Percentiles rank a stretch among this genome's conserved stretches.
These are phyloP conservation scores for Puccinia sorghi DNA, from an alignment of 1,284 basidiomycete genomes.

Conservation along the genomic window DNA sequence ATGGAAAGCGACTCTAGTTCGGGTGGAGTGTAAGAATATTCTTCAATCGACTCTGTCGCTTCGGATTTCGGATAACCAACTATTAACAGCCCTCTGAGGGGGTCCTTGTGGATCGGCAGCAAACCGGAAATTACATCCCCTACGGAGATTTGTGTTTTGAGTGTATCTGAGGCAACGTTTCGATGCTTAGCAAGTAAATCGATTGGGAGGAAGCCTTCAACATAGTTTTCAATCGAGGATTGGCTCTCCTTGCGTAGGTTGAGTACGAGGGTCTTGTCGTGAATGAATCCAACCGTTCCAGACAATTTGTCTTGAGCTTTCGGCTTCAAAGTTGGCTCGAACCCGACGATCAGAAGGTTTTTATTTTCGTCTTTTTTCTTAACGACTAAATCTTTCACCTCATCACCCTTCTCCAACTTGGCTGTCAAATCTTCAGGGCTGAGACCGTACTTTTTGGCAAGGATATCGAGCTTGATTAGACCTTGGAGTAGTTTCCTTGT, in stretches of 20 bases:
- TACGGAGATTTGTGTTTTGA: conserved; percentile 68
- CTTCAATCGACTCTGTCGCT: not conserved
- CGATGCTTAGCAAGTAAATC: conserved; percentile 81
- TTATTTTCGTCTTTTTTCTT: conserved; percentile 2
- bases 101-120: conserved; percentile 84
- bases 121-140: conserved; percentile 76
- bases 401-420: not conserved
- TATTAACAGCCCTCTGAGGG: conserved; percentile 81
- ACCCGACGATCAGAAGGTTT: not conserved
- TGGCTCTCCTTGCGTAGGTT: conserved; percentile 2
- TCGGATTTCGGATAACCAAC: conserved; percentile 63
- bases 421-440: conserved; percentile 18
- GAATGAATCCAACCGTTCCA: conserved; percentile 15
- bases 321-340: not conserved
- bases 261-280: conserved; percentile 6
- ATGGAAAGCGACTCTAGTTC: conserved; percentile 11
- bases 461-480: conserved; percentile 18
- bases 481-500: conserved; percentile 17
- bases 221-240: conserved; percentile 52
- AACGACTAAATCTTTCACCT: conserved; percentile 28
- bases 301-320: not conserved
- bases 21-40: not conserved
- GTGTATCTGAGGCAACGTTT: conserved; percentile 67
- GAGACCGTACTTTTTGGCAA: conserved; percentile 5
- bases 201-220: conserved; percentile 81